Evolutionary conservation across 306 rosid genomes (phyloP), one percentile per base, ranked within the genome.

Genomic region (Coriaria nepalensis): DNA sequence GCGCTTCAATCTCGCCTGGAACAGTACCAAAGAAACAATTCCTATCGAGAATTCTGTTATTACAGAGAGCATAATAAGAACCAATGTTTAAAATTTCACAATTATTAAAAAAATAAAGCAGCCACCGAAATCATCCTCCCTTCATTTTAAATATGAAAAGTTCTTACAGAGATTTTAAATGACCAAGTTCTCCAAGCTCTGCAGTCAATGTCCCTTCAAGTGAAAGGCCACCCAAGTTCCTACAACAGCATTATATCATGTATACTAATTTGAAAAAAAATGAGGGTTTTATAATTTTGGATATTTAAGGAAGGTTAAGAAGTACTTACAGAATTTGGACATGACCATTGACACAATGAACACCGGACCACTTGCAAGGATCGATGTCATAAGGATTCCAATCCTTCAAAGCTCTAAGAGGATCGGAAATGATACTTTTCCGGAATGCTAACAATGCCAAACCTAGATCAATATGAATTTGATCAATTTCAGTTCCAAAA

Each of bases 171-270:
- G 67, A 69, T 69, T 49, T 71, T 40, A 92, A 64, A 70, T 73
- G 70, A 52, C 52, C 13, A 35, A 92, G 94, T 73, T 62, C 78
- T 33, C 87, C 86, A 64, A 92, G 81, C 61, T 80, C 86, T 40
- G 96, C 96, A 11, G 87, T 73, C 70, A 92, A 68, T 37, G 81
- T 82, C 55, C 96, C 98, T 64, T 69, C 74, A 71, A 92, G 66
- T 32, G 77, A 75, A 54, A 77, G 75, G 39, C 57, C 80, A 11
- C 58, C 79, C 62, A 92, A 69, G 56, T 77, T 71, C 77, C 98
- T 92, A 48, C 60, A 75, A 61, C 34, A 60, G 55, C 42, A 56
- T 41, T 37, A 13, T 35, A 8, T 43, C 34, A 46, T 48, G 34
- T 40, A 35, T 7, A 29, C 12, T 57, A 40, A 34, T 29, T 33